phyloP scores from a whole-genome alignment of 768 basidiomycete species.

The Porphyrellus cyaneotinctus region DNA sequence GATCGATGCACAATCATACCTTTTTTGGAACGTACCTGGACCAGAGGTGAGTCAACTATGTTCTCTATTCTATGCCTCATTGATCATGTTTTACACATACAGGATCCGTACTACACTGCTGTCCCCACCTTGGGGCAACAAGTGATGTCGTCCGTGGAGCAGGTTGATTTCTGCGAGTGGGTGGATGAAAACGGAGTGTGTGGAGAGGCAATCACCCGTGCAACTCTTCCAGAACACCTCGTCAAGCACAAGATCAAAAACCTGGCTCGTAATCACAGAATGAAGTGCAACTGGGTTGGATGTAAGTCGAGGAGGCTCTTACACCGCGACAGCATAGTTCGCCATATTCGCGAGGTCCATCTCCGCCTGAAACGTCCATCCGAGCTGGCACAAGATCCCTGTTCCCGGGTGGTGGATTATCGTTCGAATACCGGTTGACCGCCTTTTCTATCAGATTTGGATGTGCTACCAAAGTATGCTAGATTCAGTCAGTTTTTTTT shows the following conservation, averaged over 20 bases:
- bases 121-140: not conserved
- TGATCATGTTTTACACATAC: not conserved
- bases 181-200: slow-evolving; percentile 1
- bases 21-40: too few species aligned
- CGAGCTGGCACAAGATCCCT: not conserved
- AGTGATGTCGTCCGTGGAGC: too few species aligned
- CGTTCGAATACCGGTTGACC: not conserved
- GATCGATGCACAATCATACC: too few species aligned
- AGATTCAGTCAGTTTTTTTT: too few species aligned
- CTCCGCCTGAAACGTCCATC: slow-evolving; percentile 5
- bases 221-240: slow-evolving; percentile 12
- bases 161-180: slow-evolving; percentile 6
- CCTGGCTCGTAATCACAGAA: not conserved
- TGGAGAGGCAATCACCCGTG: not conserved
- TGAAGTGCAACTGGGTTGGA: slow-evolving; percentile 10
- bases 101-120: not conserved
- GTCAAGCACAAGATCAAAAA: slow-evolving; percentile 13
- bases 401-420: not conserved
- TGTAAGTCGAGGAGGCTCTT: slow-evolving; percentile 5
- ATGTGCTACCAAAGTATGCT: too few species aligned
- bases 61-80: not conserved
- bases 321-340: slow-evolving; percentile 20
- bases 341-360: slow-evolving; percentile 19
- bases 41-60: not conserved
- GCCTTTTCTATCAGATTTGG: too few species aligned